A percentile compares a stretch with the other conserved stretches of the same genome.
phyloP scores from a whole-genome alignment of 164 flowering plant genomes.

The Stephania cephalantha region DNA sequence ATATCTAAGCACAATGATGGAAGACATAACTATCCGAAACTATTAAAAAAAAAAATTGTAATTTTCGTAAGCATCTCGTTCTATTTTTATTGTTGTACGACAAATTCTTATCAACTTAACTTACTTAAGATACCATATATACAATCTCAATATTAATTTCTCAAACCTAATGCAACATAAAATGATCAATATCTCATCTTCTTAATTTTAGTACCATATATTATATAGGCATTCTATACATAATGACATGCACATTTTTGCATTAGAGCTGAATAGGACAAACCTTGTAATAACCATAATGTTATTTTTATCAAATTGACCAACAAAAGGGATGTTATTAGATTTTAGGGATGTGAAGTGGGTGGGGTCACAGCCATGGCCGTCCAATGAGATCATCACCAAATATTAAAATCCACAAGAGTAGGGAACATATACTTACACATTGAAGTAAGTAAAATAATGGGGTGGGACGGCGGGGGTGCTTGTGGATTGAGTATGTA shows the following conservation, averaged over 20 bases:
- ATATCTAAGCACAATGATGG: no score
- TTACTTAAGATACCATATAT: no score
- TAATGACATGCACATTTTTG: background rate
- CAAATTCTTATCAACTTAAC: no score
- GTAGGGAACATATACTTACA: background rate
- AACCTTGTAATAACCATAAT: background rate
- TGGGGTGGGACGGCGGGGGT: background rate
- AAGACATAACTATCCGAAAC: no score
- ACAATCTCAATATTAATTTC: no score
- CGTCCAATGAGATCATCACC: slow-evolving; percentile 1
- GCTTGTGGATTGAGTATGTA: background rate
- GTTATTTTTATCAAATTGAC: background rate
- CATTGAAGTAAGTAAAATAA: background rate
- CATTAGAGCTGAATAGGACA: background rate
- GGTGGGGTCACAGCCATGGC: background rate
- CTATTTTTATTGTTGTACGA: no score
- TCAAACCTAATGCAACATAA: no score
- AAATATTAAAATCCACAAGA: background rate
- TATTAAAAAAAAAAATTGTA: no score
- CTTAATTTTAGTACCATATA: no score
- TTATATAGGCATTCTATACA: no score
- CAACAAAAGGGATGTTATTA: background rate
- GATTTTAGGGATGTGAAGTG: background rate
- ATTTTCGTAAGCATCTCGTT: no score
- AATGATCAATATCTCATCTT: no score